Percentiles rank a stretch among this genome's conserved stretches.
These are phyloP conservation scores for Rhizopus stolonifer DNA, from an alignment of 371 early-diverging fungal genomes.

Conservation along the genomic window DNA sequence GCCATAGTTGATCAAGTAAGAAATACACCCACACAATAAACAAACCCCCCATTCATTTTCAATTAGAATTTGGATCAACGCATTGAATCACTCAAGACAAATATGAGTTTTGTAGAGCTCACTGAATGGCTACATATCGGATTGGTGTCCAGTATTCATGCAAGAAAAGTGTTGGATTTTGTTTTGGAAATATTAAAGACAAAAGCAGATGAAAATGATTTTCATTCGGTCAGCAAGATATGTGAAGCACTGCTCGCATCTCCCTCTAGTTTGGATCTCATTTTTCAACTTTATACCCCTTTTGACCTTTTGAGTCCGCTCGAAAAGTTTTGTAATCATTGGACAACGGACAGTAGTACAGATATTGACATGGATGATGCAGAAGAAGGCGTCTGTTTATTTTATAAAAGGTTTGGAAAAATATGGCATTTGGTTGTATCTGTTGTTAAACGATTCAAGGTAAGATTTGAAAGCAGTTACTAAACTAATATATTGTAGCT, in stretches of 20 bases:
- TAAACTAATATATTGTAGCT: too few species aligned
- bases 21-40: too few species aligned
- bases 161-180: constrained; percentile 33
- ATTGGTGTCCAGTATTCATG: constrained; percentile 35
- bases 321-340: constrained; percentile 39
- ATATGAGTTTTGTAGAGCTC: constrained; percentile 19
- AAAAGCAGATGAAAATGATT: constrained; percentile 25
- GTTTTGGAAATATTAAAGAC: constrained; percentile 31
- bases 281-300: constrained; percentile 43
- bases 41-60: too few species aligned
- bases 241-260: constrained; percentile 36
- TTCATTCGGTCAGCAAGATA: constrained; percentile 30
- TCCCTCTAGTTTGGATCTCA: constrained; percentile 42
- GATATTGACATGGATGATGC: constrained; percentile 26
- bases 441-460: constrained; percentile 37
- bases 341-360: constrained; percentile 25
- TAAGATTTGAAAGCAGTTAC: constrained; percentile 14
- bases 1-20: constrained; percentile 19
- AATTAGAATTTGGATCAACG: constrained; percentile 44
- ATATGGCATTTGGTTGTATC: constrained; percentile 40
- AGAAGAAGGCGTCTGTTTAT: constrained; percentile 30
- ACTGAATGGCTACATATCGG: constrained; percentile 42
- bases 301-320: constrained; percentile 30
- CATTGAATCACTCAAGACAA: constrained; percentile 22
- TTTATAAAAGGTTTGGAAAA: constrained; percentile 40